phyloP scores from a whole-genome alignment of 306 rosid species.

The Begonia fuchsioides region DNA sequence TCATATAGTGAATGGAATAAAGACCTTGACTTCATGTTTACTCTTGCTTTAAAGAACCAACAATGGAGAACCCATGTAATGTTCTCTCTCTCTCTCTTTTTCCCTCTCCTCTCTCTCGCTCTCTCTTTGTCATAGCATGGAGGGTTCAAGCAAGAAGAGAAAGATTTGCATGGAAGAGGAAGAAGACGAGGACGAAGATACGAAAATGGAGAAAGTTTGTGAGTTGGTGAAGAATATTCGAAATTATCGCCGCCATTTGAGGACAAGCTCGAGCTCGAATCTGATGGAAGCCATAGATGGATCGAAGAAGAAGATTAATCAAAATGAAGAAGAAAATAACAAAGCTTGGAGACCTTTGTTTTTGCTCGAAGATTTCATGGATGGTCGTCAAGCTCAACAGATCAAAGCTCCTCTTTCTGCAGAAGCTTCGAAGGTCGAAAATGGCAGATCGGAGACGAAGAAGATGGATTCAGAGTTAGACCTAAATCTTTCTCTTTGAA shows the following conservation, averaged over 20 bases:
- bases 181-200: slow-evolving; percentile 27
- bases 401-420: not conserved
- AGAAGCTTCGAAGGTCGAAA: too few species aligned
- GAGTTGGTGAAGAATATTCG: slow-evolving; percentile 38
- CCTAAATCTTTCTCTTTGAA: too few species aligned
- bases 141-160: slow-evolving; percentile 26
- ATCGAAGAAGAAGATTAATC: not conserved
- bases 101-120: too few species aligned
- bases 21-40: too few species aligned
- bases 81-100: too few species aligned
- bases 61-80: too few species aligned
- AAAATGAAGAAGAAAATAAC: slow-evolving; percentile 7
- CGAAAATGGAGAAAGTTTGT: slow-evolving; percentile 27
- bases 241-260: not conserved
- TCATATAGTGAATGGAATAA: too few species aligned
- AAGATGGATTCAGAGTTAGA: not conserved
- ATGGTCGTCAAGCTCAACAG: slow-evolving; percentile 9
- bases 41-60: too few species aligned
- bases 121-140: slow-evolving; percentile 11
- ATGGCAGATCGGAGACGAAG: not conserved
- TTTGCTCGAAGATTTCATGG: slow-evolving; percentile 32
- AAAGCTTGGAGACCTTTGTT: slow-evolving; percentile 40
- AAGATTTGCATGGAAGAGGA: slow-evolving; percentile 10
- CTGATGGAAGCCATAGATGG: too few species aligned
- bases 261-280: too few species aligned